Base-by-base conservation (phyloP, 2,329 filamentous ascomycete species). In the Calycina marina region DNA sequence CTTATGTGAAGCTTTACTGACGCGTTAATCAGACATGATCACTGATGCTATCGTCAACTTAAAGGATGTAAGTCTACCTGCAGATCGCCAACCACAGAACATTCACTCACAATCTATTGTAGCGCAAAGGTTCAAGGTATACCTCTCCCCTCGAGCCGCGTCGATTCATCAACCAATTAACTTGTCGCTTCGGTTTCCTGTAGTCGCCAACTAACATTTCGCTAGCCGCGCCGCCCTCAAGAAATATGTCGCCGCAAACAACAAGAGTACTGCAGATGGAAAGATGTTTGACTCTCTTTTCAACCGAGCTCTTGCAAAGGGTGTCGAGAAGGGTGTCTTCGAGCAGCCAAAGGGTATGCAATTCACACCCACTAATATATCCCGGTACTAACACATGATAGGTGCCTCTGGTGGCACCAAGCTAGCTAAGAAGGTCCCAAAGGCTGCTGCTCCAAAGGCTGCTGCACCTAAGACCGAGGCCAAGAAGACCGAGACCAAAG, bases 221-320 rank as follows among this genome's bases (percentile, higher is more conserved):
- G 29, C n/a, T 34, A 57, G 55, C 46, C 77, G 77, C 53, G 72
- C 77, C 58, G 71, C 72, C 35, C 68, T 81, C 55, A 80, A 80
- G 67, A 81, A 81, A 57, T 81, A 81, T 56, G 72, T 82, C 45
- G 65, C 66, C 54, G 67, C 69, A 53, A 81, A 80, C 69, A 79
- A 80, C 64, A 69, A 69, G 51, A 61, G 76, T 48, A 61, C 59
- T 43, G 60, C 67, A 34, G 63, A 59, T 43, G 65, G 69, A 40
- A 56, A 59, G 34, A 62, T 64, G 36, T 80, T 81, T 56, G 75
- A 74, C 54, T 60, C 60, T 48, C 72, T 77, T 27, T 74, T 82
- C 65, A 81, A 80, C 67, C 67, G 69, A 46, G 75, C 76, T 35
- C 65, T 82, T 51, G 63, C 69, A 54, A 58, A 63, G 40, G 77